A percentile compares a stretch with the other conserved stretches of the same genome.
Evolutionary conservation across 805 yeast genomes (phyloP).

Genomic region (Saturnispora quitensis): DNA sequence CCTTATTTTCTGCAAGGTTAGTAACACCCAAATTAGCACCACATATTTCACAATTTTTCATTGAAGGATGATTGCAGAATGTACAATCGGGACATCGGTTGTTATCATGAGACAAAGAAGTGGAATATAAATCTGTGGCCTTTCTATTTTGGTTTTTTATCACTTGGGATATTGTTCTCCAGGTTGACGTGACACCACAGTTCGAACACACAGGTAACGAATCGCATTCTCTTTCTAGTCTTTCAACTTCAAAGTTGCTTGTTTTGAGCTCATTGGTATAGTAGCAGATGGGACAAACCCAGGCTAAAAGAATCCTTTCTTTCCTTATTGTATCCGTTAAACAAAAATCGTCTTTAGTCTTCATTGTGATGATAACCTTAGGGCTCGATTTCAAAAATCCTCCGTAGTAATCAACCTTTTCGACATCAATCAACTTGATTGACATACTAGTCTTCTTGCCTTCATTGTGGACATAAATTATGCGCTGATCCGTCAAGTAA

Average conservation of each 20-base stretch:
- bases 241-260: conserved; percentile 10
- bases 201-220: conserved; percentile 41
- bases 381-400: conserved; percentile 75
- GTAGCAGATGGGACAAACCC: conserved; percentile 92
- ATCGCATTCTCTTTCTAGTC: conserved; percentile 7
- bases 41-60: conserved; percentile 79
- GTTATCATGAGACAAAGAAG: conserved; percentile 22
- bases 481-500: conserved; percentile 64
- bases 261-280: conserved; percentile 43
- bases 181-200: conserved; percentile 50
- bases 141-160: conserved; percentile 4
- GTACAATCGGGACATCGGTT: conserved; percentile 44
- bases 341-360: background rate
- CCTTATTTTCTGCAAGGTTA: background rate
- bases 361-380: conserved; percentile 39
- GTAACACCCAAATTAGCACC: conserved; percentile 43
- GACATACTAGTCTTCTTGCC: conserved; percentile 3
- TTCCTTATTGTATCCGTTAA: background rate
- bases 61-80: conserved; percentile 72
- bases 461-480: conserved; percentile 51
- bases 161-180: conserved; percentile 25
- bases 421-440: conserved; percentile 17
- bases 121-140: background rate
- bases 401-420: conserved; percentile 23
- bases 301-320: conserved; percentile 27